A percentile compares a stretch with the other conserved stretches of the same genome.
Conservation (phyloP, 129 eudicot species). For the Daucus carota region DH1_v3.0 NC_030388.2:27662501-27663000, state of each 20-base stretch:
- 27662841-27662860: slow-evolving; percentile 86
- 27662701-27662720: slow-evolving; percentile 34
- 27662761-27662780: not conserved
- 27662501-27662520: slow-evolving; percentile 11
- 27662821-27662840: slow-evolving; percentile 95
- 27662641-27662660: slow-evolving; percentile 95
- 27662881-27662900: slow-evolving; percentile 97
- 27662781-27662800: slow-evolving; percentile 33
- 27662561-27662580: slow-evolving; percentile 90
- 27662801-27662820: slow-evolving; percentile 98
- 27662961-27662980: slow-evolving; percentile 91
- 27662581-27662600: slow-evolving; percentile 95
- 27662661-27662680: slow-evolving; percentile 94
- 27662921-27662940: slow-evolving; percentile 91
- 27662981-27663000: slow-evolving; percentile 97
- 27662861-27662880: slow-evolving; percentile 90
- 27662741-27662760: not conserved
- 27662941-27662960: slow-evolving; percentile 88
- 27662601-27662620: slow-evolving; percentile 91
- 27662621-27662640: slow-evolving; percentile 97
- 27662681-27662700: slow-evolving; percentile 99
- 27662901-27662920: slow-evolving; percentile 96
- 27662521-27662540: slow-evolving; percentile 90
- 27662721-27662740: not conserved
- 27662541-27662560: slow-evolving; percentile 94